Evolutionary conservation across 176 grass and related monocot species (phyloP).

Genomic region (Bromus sterilis): DNA sequence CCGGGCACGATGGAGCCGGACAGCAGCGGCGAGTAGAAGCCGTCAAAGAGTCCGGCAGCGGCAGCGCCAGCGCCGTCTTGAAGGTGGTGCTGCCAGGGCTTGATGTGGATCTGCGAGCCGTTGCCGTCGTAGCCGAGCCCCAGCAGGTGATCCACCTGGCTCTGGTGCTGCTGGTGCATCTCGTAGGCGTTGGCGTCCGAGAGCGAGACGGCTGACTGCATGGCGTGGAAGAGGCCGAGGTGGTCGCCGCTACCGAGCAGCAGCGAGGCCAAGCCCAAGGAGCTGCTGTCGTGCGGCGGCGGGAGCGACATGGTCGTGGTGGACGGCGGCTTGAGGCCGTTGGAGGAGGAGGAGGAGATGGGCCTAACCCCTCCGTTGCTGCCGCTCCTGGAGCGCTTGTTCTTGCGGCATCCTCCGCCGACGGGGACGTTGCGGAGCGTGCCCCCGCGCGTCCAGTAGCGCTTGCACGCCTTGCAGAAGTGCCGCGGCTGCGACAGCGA

Average conservation of each 20-base stretch:
- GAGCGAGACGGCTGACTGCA: slow-evolving; percentile 42
- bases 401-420: slow-evolving; percentile 93
- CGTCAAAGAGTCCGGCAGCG: slow-evolving; percentile 6
- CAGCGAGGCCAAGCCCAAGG: too few species aligned
- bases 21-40: slow-evolving; percentile 38
- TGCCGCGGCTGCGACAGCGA: slow-evolving; percentile 92
- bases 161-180: slow-evolving; percentile 37
- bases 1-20: slow-evolving; percentile 46
- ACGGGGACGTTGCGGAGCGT: slow-evolving; percentile 94
- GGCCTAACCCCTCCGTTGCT: background rate
- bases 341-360: background rate
- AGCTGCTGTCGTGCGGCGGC: too few species aligned
- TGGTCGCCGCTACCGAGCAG: too few species aligned
- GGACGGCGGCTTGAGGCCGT: background rate
- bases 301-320: background rate
- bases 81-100: slow-evolving; percentile 30
- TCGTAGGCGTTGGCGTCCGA: slow-evolving; percentile 32
- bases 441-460: slow-evolving; percentile 98
- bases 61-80: background rate
- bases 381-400: slow-evolving; percentile 64
- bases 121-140: slow-evolving; percentile 22
- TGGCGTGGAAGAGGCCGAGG: slow-evolving; percentile 50
- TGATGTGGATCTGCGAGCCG: slow-evolving; percentile 36
- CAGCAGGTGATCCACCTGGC: slow-evolving; percentile 42
- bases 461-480: slow-evolving; percentile 99